These are phyloP conservation scores for Blastobotrys muscicola DNA, from an alignment of 805 yeast species.

Conservation along the genomic window DNA sequence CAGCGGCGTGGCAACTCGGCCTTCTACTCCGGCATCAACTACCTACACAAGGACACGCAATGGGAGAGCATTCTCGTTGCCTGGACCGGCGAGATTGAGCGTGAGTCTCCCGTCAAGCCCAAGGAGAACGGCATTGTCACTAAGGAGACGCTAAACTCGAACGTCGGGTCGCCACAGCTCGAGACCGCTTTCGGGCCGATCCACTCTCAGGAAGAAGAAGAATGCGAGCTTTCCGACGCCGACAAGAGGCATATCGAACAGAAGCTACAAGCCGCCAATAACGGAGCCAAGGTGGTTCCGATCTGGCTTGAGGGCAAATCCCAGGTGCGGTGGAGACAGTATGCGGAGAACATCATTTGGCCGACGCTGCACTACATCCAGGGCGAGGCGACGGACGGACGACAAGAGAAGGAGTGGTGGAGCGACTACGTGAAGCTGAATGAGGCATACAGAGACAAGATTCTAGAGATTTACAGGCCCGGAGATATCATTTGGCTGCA, in stretches of 20 bases:
- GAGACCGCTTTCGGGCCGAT: too few relatives aligned
- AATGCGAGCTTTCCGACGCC: not conserved
- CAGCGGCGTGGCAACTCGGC: slow-evolving; percentile 71
- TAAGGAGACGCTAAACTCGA: too few relatives aligned
- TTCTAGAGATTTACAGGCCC: slow-evolving; percentile 61
- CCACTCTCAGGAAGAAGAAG: not conserved
- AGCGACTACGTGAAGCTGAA: slow-evolving; percentile 83
- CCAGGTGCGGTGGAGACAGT: slow-evolving; percentile 76
- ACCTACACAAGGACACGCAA: slow-evolving; percentile 50
- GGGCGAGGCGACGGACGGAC: slow-evolving; percentile 60
- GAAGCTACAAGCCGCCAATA: not conserved
- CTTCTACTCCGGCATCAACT: slow-evolving; percentile 62
- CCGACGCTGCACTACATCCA: slow-evolving; percentile 91
- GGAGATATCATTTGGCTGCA: slow-evolving; percentile 93
- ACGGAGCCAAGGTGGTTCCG: slow-evolving; percentile 45
- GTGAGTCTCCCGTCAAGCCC: slow-evolving; percentile 5
- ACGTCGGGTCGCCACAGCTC: too few relatives aligned
- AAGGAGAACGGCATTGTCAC: too few relatives aligned
- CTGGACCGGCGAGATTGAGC: slow-evolving; percentile 85
- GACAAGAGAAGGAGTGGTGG: slow-evolving; percentile 71
- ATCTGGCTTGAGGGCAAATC: slow-evolving; percentile 79
- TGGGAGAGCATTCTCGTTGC: slow-evolving; percentile 88
- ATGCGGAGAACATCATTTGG: slow-evolving; percentile 88
- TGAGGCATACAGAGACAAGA: slow-evolving; percentile 78
- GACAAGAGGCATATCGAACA: too few relatives aligned